A percentile compares a stretch with the other conserved stretches of the same genome.
Conservation (phyloP, 345 rosid genomes). For the Bruguiera gymnorhiza region DNA sequence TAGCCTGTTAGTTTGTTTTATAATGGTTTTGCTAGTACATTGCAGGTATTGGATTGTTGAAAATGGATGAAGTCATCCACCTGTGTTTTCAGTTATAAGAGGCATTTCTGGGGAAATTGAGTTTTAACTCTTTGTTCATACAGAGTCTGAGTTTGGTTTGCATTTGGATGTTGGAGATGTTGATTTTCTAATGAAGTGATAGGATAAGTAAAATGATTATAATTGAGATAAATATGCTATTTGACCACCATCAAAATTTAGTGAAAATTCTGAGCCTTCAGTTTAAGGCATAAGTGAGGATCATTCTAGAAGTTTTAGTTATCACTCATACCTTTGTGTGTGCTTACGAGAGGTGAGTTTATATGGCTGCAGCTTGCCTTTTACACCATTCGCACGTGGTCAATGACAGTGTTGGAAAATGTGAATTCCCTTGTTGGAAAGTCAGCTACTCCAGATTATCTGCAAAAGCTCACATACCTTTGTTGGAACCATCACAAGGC, state of each 20-base stretch:
- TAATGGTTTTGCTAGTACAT: too few relatives aligned
- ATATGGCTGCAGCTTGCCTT: constrained; percentile 66
- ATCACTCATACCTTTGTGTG: neutral
- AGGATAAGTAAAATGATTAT: too few relatives aligned
- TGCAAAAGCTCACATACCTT: constrained; percentile 88
- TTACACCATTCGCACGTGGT: constrained; percentile 97
- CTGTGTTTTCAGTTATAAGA: neutral
- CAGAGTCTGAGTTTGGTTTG: neutral
- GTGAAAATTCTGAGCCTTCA: neutral
- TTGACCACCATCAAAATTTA: neutral
- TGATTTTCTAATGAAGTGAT: too few relatives aligned
- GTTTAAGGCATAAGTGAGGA: neutral
- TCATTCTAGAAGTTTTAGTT: neutral
- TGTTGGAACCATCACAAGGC: constrained; percentile 97
- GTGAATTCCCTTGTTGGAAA: constrained; percentile 88
- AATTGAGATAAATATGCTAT: neutral
- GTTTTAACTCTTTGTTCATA: neutral
- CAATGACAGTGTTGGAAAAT: constrained; percentile 89
- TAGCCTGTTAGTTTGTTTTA: too few relatives aligned
- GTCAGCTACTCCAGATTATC: constrained; percentile 83
- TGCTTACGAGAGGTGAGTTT: neutral
- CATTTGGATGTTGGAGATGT: neutral
- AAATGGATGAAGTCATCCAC: too few relatives aligned
- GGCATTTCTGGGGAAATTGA: neutral
- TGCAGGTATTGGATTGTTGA: too few relatives aligned